Evolutionary conservation across 2,329 filamentous ascomycete species (phyloP).

Genomic region (Chrysoporthe cubensis): DNA sequence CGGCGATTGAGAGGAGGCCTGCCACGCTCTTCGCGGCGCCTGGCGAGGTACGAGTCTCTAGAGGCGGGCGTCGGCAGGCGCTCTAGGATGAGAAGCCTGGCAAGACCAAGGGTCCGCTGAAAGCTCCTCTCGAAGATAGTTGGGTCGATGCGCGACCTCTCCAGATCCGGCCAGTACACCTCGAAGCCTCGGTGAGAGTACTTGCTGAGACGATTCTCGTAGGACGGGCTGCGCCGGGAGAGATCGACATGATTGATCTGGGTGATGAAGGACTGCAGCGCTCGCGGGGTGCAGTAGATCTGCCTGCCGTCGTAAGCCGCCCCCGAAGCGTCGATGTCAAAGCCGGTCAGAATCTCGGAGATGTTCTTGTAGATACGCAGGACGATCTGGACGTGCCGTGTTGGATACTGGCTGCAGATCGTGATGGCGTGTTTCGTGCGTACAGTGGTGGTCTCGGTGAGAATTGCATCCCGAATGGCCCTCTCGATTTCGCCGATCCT

Average conservation of each 20-base stretch:
- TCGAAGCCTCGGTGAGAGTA: conserved; percentile 86
- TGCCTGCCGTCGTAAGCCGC: conserved; percentile 80
- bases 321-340: conserved; percentile 85
- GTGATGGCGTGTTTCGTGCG: conserved; percentile 88
- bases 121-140: conserved; percentile 88
- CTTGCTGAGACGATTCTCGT: conserved; percentile 85
- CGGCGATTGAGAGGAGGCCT: conserved; percentile 59
- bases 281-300: conserved; percentile 78
- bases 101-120: conserved; percentile 73
- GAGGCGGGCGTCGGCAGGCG: conserved; percentile 71
- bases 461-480: conserved; percentile 73
- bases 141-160: conserved; percentile 77
- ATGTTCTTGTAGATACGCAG: conserved; percentile 83
- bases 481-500: conserved; percentile 85
- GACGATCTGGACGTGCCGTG: conserved; percentile 81
- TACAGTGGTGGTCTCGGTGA: conserved; percentile 82
- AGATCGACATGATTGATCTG: conserved; percentile 83
- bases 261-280: conserved; percentile 77
- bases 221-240: conserved; percentile 78
- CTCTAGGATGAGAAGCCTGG: conserved; percentile 78
- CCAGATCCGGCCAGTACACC: conserved; percentile 76
- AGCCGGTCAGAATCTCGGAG: conserved; percentile 83
- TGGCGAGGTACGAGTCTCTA: conserved; percentile 71
- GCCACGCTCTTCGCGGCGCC: conserved; percentile 73
- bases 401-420: conserved; percentile 79